Conservation (phyloP, 352 stramenopile genomes). For the Elongisporangium anandrum region DNA sequence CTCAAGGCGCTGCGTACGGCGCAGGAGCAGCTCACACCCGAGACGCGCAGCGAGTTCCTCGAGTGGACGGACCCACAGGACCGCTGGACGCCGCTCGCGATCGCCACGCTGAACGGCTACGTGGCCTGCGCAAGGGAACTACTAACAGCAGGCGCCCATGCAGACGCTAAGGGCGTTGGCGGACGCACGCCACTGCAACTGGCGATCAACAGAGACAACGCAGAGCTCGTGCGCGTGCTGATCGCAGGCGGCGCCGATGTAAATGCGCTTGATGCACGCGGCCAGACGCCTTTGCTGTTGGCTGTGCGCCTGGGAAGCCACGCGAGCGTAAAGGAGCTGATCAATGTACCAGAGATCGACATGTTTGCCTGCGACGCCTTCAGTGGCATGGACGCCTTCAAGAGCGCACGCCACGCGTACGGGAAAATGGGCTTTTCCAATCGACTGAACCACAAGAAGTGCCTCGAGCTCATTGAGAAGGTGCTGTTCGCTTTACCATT, state of each 20-base stretch:
- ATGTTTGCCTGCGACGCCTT: not conserved
- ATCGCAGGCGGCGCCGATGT: constrained; percentile 39
- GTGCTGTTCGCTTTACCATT: not conserved
- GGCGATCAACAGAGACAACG: constrained; percentile 50
- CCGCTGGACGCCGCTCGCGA: not conserved
- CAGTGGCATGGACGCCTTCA: not conserved
- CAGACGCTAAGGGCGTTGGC: constrained; percentile 5
- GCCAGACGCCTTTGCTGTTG: constrained; percentile 54
- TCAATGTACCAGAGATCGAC: not conserved
- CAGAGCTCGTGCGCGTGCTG: constrained; percentile 40
- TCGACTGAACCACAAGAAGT: not conserved
- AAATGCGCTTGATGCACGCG: constrained; percentile 50
- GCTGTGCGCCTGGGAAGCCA: constrained; percentile 10
- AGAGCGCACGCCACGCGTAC: not conserved
- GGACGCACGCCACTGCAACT: constrained; percentile 56
- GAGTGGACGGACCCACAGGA: not conserved
- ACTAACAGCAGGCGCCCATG: not conserved
- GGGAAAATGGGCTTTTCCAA: not conserved
- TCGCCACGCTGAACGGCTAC: not conserved
- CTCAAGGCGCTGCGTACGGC: not conserved
- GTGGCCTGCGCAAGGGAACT: not conserved
- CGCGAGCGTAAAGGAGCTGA: not conserved
- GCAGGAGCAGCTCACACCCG: not conserved
- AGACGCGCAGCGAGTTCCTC: not conserved
- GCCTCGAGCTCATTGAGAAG: not conserved